Evolutionary conservation across 331 rosid genomes (phyloP).

Genomic region (Telfairia occidentalis): DNA sequence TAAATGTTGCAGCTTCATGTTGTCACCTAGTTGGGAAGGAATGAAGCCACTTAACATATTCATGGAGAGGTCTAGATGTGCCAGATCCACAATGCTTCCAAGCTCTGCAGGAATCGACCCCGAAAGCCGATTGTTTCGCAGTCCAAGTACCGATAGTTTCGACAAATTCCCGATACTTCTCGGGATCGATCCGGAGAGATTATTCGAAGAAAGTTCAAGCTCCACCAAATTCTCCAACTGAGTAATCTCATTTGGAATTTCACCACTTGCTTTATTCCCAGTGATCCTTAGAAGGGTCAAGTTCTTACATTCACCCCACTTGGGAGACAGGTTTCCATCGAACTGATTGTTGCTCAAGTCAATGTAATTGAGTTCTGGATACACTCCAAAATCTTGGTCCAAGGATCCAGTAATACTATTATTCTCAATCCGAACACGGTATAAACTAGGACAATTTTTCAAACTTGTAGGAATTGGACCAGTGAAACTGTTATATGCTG

Average conservation of each 20-base stretch:
- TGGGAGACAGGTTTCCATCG: slow-evolving; percentile 28
- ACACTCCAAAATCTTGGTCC: slow-evolving; percentile 46
- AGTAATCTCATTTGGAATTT: slow-evolving; percentile 36
- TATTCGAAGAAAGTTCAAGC: slow-evolving; percentile 36
- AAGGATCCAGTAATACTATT: slow-evolving; percentile 31
- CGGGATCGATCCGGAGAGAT: slow-evolving; percentile 38
- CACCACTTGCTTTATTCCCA: slow-evolving; percentile 32
- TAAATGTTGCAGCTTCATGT: slow-evolving; percentile 20
- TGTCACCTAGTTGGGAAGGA: slow-evolving; percentile 30
- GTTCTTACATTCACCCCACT: slow-evolving; percentile 41
- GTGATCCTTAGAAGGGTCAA: slow-evolving; percentile 26
- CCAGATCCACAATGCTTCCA: slow-evolving; percentile 28
- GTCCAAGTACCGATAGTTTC: slow-evolving; percentile 9
- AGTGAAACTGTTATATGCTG: slow-evolving; percentile 31
- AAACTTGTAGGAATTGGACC: slow-evolving; percentile 46
- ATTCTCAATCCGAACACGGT: slow-evolving; percentile 36
- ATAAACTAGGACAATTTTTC: slow-evolving; percentile 28
- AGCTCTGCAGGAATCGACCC: slow-evolving; percentile 27
- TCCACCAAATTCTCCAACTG: slow-evolving; percentile 22
- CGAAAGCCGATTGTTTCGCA: slow-evolving; percentile 28
- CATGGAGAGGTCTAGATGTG: slow-evolving; percentile 31
- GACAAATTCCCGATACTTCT: slow-evolving; percentile 24
- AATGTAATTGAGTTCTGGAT: slow-evolving; percentile 39
- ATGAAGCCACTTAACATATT: slow-evolving; percentile 34
- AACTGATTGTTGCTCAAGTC: slow-evolving; percentile 42